Base-by-base conservation (phyloP, 768 basidiomycete genomes). In the Russula emetica region DNA sequence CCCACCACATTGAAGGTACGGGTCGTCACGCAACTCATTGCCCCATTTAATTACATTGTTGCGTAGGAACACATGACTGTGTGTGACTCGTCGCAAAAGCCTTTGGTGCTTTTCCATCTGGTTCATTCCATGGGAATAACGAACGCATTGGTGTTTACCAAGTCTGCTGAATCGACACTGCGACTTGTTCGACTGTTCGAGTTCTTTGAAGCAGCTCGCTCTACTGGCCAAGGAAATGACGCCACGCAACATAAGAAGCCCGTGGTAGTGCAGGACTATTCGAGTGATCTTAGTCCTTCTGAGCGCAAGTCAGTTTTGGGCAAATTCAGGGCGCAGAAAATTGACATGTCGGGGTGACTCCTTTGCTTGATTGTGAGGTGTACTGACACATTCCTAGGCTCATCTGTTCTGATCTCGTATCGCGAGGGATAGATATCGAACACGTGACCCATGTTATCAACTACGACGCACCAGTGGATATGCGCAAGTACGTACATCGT, bases 401-500 rank as follows among this genome's bases (percentile, higher is more conserved):
- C 22, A 82, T 99, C n/a, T 97, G 94, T 72, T 98, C 96, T 2
- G 97, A 98, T 76, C 79, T 99, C 11, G 90, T 98, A 63, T 92
- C 96, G 3, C 86, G 97, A 62, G 97, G 97, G 13, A 94, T 98
- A 64, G 96, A 98, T 71, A 90, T 99, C 62, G 90, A 86, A 62
- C 85, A 92, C 67, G 92, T 98, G 38, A 84, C 87, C 3, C 91
- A 97, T 74, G 96, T 99, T 34, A 84, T 99, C 53, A 94, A 88
- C 71, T 98, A 99, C 73, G 97, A 99, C 72, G 87, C 85, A 2
- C 95, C 97, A 10, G 82, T 97, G n/a, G 97, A 98, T 73, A 94
- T 98, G 84, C 83, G 93, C 56, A 98, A 98, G 74, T 99, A 99
- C 71, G 92, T 99, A 13, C 97, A 99, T 74, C 88, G 97, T 58